phyloP scores from a whole-genome alignment of 768 basidiomycete genomes.

The Mycena olivaceomarginata region DNA sequence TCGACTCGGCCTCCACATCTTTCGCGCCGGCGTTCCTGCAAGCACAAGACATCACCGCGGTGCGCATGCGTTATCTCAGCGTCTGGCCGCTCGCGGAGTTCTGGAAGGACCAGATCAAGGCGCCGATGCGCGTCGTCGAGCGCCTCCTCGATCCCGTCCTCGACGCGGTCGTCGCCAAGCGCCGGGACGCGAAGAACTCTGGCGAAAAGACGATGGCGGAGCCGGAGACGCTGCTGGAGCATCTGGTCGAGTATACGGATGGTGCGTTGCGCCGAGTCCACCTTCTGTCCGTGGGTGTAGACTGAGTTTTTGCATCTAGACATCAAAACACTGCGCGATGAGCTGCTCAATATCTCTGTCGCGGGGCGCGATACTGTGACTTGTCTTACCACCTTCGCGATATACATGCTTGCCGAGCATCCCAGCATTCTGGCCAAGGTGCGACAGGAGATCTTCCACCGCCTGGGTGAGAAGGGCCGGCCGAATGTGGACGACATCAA shows the following conservation, averaged over 20 bases:
- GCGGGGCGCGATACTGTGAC: conserved; percentile 75
- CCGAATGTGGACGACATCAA: conserved; percentile 75
- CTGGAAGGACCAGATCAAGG: conserved; percentile 65
- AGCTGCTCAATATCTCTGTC: conserved; percentile 72
- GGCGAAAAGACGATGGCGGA: conserved; percentile 53
- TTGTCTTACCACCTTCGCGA: conserved; percentile 22
- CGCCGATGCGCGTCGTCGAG: conserved; percentile 66
- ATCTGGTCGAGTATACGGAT: conserved; percentile 71
- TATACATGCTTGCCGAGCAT: conserved; percentile 36
- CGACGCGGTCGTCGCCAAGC: conserved; percentile 64
- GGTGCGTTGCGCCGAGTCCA: conserved; percentile 55
- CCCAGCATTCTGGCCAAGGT: conserved; percentile 53
- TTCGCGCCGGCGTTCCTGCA: conserved; percentile 71
- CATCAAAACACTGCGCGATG: conserved; percentile 65
- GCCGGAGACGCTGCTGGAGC: conserved; percentile 66
- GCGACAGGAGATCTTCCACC: conserved; percentile 69
- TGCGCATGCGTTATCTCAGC: conserved; percentile 60
- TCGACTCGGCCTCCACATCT: conserved; percentile 48
- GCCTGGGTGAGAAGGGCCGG: conserved; percentile 62
- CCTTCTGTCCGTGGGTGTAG: background rate
- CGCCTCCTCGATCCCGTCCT: conserved; percentile 72
- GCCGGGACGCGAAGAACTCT: conserved; percentile 43
- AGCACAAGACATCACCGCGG: conserved; percentile 61
- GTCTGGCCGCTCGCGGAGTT: conserved; percentile 74
- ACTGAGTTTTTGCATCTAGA: conserved; percentile 48